Evolutionary conservation across 495 filamentous ascomycete species (phyloP).

Genomic region (Rhypophila decipiens): DNA sequence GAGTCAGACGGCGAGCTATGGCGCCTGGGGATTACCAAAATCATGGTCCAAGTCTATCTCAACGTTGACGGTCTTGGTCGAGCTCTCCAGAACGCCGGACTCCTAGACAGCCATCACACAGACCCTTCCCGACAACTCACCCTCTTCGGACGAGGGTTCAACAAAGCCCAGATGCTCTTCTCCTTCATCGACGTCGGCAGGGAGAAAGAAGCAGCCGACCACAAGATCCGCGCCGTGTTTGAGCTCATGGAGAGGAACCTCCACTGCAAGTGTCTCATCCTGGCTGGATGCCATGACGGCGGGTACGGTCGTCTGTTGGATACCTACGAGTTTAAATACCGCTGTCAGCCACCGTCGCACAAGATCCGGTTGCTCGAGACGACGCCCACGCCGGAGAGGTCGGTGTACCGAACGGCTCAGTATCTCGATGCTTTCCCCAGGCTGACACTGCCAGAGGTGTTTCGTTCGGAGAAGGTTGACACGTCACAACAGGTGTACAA

Average conservation of each 20-base stretch:
- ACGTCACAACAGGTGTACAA: too few species aligned
- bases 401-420: too few species aligned
- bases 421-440: too few species aligned
- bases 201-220: slow-evolving; percentile 38
- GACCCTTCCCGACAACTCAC: slow-evolving; percentile 8
- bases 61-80: slow-evolving; percentile 22
- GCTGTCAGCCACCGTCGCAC: slow-evolving; percentile 7
- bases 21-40: slow-evolving; percentile 15
- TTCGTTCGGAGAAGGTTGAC: too few species aligned
- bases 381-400: slow-evolving; percentile 16
- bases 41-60: slow-evolving; percentile 23
- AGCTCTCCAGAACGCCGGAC: slow-evolving; percentile 13
- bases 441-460: too few species aligned
- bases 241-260: slow-evolving; percentile 25
- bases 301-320: slow-evolving; percentile 27
- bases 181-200: slow-evolving; percentile 40
- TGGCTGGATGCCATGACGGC: slow-evolving; percentile 29
- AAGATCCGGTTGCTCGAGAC: slow-evolving; percentile 31
- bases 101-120: slow-evolving; percentile 8
- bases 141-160: slow-evolving; percentile 26
- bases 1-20: background rate
- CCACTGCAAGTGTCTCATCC: slow-evolving; percentile 21
- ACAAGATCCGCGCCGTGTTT: slow-evolving; percentile 29
- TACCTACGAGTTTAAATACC: slow-evolving; percentile 18
- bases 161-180: slow-evolving; percentile 24